Conservation (phyloP, 2,329 filamentous ascomycete genomes). For the Cercospora sp. region DNA sequence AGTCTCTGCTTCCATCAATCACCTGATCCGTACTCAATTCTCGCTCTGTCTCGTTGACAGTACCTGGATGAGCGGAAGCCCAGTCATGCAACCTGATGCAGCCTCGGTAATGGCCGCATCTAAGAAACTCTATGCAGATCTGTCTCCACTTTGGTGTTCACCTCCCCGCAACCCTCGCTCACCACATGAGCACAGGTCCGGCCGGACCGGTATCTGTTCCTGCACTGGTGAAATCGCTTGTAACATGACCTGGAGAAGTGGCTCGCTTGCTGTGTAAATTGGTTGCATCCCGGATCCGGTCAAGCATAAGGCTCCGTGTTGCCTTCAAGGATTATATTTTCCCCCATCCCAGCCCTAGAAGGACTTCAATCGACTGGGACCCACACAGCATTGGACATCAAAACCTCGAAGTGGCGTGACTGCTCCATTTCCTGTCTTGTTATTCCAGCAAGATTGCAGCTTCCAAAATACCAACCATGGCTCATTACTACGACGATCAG, state of each 20-base stretch:
- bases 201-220: background rate
- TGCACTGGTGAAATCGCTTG: background rate
- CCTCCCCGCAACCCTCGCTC: background rate
- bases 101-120: constrained; percentile 7
- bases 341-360: background rate
- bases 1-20: background rate
- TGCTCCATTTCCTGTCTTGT: background rate
- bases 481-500: constrained; percentile 31
- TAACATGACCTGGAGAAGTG: background rate
- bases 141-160: constrained; percentile 4
- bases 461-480: constrained; percentile 19
- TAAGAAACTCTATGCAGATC: constrained; percentile 1
- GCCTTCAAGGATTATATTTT: background rate
- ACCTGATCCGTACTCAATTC: background rate
- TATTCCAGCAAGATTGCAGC: background rate
- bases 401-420: background rate
- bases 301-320: background rate
- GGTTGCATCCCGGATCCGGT: background rate
- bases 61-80: constrained; percentile 6
- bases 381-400: background rate
- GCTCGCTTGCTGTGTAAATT: background rate
- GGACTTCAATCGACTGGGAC: background rate
- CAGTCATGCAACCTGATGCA: background rate
- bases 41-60: background rate
- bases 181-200: background rate